Evolutionary conservation across 169 alveolate species (phyloP).

Genomic region (Plasmodium inui): DNA sequence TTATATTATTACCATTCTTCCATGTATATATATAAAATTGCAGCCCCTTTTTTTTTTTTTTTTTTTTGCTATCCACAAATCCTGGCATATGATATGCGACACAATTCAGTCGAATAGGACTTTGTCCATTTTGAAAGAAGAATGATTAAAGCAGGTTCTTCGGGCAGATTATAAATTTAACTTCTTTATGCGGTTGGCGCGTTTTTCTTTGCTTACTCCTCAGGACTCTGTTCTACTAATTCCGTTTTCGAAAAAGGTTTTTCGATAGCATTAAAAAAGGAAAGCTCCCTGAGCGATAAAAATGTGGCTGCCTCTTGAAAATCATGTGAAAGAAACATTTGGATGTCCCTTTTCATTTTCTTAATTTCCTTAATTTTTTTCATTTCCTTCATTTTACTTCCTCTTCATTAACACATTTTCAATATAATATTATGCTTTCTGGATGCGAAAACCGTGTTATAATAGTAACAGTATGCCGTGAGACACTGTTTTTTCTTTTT

Average conservation of each 20-base stretch:
- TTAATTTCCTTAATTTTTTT: background rate
- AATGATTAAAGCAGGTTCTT: background rate
- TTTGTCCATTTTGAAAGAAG: background rate
- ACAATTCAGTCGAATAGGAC: background rate
- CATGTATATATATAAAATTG: background rate
- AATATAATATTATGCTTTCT: background rate
- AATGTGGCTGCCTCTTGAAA: background rate
- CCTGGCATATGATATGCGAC: background rate
- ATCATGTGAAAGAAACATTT: background rate
- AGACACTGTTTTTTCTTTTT: background rate
- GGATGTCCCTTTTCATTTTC: background rate
- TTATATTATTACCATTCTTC: background rate
- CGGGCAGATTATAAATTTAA: background rate
- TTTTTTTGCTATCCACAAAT: background rate
- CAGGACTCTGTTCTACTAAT: background rate
- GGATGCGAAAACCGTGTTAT: background rate
- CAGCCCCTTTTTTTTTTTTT: background rate
- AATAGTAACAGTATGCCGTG: background rate
- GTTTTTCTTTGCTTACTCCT: background rate
- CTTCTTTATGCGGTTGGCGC: background rate
- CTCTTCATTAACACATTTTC: background rate
- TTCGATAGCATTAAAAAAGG: background rate
- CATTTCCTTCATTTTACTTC: background rate
- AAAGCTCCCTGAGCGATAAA: background rate
- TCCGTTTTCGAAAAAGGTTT: background rate